phyloP scores from a whole-genome alignment of 768 basidiomycete genomes.

The Kwoniella newhampshirensis region DNA sequence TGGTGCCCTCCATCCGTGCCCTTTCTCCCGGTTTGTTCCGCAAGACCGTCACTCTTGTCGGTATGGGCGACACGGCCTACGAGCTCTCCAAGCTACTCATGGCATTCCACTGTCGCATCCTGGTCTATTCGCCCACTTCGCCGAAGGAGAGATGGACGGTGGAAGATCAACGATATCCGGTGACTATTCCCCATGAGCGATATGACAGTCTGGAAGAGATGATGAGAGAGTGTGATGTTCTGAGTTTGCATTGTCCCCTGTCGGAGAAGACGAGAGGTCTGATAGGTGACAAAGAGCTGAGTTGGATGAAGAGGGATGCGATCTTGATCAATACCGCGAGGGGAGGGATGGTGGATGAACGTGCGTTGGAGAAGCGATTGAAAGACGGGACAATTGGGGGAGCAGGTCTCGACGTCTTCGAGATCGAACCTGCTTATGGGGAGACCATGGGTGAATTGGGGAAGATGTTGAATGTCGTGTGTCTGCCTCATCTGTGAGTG shows the following conservation, averaged over 20 bases:
- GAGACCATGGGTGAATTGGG: constrained; percentile 41
- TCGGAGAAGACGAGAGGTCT: constrained; percentile 41
- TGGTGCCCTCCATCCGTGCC: constrained; percentile 29
- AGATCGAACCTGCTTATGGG: constrained; percentile 38
- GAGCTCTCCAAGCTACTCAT: constrained; percentile 45
- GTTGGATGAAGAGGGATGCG: constrained; percentile 40
- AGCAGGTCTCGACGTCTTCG: constrained; percentile 49
- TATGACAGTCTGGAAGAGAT: constrained; percentile 44
- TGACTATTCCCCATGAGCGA: constrained; percentile 37
- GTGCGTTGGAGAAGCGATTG: constrained; percentile 34
- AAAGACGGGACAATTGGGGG: constrained; percentile 32
- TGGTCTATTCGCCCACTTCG: constrained; percentile 51
- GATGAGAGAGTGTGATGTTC: constrained; percentile 43
- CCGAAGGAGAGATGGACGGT: constrained; percentile 33
- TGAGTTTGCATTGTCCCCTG: constrained; percentile 53
- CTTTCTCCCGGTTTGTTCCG: constrained; percentile 45
- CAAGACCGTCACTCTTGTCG: constrained; percentile 52
- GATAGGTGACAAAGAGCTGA: constrained; percentile 41
- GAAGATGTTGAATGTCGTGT: constrained; percentile 39
- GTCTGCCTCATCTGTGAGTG: constrained; percentile 47
- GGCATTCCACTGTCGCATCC: constrained; percentile 46
- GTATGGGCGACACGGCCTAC: constrained; percentile 52
- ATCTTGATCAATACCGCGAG: constrained; percentile 53
- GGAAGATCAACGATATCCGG: constrained; percentile 16
- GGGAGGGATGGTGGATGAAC: constrained; percentile 51